Conservation (phyloP, 345 rosid species). For the Eucalyptus erythrocorys region DNA sequence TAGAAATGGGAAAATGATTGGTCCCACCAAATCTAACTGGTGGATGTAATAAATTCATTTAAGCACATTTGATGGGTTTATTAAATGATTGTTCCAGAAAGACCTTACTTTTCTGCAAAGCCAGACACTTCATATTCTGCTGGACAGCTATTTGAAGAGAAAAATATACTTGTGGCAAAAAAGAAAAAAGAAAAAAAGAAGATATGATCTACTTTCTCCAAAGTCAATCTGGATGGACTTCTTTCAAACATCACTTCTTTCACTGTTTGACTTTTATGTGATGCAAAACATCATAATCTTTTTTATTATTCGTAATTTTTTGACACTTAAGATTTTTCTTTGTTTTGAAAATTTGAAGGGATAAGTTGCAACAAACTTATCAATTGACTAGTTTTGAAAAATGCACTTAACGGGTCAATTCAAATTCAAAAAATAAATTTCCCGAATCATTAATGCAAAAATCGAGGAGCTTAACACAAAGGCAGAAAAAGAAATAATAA, state of each 20-base stretch:
- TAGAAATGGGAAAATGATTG: no score
- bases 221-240: no score
- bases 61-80: no score
- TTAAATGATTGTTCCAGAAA: no score
- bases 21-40: no score
- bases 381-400: background rate
- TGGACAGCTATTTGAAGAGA: no score
- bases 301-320: background rate
- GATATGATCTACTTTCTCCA: background rate
- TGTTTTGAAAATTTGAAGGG: background rate
- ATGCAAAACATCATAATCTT: background rate
- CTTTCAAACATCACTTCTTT: background rate
- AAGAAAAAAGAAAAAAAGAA: fast-evolving
- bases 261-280: background rate
- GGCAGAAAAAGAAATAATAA: background rate
- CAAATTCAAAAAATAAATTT: background rate
- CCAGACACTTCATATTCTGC: no score
- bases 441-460: background rate
- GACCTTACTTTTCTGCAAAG: no score
- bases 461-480: background rate
- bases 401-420: background rate
- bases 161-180: no score
- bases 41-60: no score
- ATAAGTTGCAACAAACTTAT: background rate
- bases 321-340: background rate